These are phyloP conservation scores for Fibroporia radiculosa DNA, from an alignment of 768 basidiomycete species.

Conservation along the genomic window DNA sequence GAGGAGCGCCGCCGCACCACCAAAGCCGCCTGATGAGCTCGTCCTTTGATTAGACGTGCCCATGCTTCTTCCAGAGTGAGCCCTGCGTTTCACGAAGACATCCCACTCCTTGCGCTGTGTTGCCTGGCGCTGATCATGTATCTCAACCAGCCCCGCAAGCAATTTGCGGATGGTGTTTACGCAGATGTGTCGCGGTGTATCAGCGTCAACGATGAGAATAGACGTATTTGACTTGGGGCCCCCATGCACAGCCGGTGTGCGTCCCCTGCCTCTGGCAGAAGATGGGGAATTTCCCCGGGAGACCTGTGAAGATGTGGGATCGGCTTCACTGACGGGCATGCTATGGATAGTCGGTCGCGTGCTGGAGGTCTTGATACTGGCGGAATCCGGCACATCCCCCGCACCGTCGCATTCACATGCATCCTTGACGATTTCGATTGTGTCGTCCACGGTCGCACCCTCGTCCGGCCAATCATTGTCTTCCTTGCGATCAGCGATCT, in stretches of 20 bases:
- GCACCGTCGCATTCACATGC: constrained; percentile 34
- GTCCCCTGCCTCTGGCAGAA: constrained; percentile 43
- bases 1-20: constrained; percentile 56
- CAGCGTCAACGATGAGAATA: constrained; percentile 50
- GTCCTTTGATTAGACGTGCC: constrained; percentile 11
- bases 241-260: constrained; percentile 31
- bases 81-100: constrained; percentile 68
- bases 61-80: constrained; percentile 32
- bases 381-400: constrained; percentile 11
- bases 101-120: constrained; percentile 80
- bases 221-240: constrained; percentile 32
- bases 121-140: constrained; percentile 75
- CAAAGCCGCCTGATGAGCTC: constrained; percentile 8
- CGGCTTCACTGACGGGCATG: constrained; percentile 14
- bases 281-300: constrained; percentile 36
- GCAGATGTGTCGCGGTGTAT: constrained; percentile 70
- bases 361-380: constrained; percentile 15
- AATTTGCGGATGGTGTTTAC: constrained; percentile 66
- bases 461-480: constrained; percentile 73
- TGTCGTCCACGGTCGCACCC: constrained; percentile 34
- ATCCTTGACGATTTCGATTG: constrained; percentile 32
- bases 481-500: constrained; percentile 78
- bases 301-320: constrained; percentile 13
- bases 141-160: constrained; percentile 66
- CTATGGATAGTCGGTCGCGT: constrained; percentile 17